These are phyloP conservation scores for Trichoderma semiorbis DNA, from an alignment of 2,329 filamentous ascomycete genomes.

Conservation along the genomic window DNA sequence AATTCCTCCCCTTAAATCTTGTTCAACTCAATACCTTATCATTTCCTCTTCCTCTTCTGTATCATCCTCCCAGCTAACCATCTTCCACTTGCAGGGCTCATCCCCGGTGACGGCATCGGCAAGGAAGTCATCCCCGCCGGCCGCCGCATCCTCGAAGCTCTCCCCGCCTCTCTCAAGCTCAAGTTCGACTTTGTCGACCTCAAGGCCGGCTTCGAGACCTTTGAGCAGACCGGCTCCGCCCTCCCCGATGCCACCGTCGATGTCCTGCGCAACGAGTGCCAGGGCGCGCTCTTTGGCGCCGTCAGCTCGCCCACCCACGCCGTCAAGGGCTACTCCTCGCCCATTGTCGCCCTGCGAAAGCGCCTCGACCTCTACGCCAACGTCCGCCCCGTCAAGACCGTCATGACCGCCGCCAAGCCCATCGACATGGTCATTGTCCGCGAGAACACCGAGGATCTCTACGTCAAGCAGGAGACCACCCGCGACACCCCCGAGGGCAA, in stretches of 20 bases:
- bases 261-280: constrained; percentile 83
- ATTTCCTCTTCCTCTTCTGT: too few species aligned
- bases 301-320: constrained; percentile 87
- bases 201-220: constrained; percentile 88
- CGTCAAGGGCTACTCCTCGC: constrained; percentile 92
- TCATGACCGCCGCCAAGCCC: constrained; percentile 60
- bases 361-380: constrained; percentile 94
- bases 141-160: constrained; percentile 84
- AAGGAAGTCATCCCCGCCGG: constrained; percentile 97
- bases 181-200: constrained; percentile 95
- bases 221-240: constrained; percentile 83
- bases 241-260: constrained; percentile 90
- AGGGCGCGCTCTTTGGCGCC: constrained; percentile 93
- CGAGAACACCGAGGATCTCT: constrained; percentile 98
- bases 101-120: constrained; percentile 97
- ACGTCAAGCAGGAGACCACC: constrained; percentile 94
- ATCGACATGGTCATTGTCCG: constrained; percentile 98
- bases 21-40: background rate
- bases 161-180: constrained; percentile 84
- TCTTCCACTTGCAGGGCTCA: constrained; percentile 64
- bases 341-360: constrained; percentile 96
- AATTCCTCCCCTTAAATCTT: background rate
- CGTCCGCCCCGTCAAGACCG: constrained; percentile 89
- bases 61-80: background rate
- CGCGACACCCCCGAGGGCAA: constrained; percentile 71